phyloP scores from a whole-genome alignment of 441 rosid species.

The Eutrema salsugineum region DNA sequence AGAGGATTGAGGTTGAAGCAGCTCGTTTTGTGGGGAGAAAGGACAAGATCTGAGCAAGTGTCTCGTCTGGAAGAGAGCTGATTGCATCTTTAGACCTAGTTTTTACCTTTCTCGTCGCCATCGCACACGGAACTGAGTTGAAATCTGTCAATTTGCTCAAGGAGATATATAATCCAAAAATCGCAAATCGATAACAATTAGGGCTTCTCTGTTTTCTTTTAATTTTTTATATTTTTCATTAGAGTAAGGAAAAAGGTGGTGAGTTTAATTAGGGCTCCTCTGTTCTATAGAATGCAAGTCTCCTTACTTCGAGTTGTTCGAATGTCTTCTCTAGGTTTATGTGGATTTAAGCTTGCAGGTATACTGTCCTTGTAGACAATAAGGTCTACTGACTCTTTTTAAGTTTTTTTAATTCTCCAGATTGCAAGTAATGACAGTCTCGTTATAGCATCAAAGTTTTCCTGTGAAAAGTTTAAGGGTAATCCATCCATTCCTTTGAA shows the following conservation, averaged over 20 bases:
- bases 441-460: background rate
- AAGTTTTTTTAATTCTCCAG: background rate
- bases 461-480: slow-evolving; percentile 18
- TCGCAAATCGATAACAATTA: no score
- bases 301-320: background rate
- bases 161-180: background rate
- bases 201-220: no score
- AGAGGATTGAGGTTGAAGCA: background rate
- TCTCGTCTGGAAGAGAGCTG: slow-evolving; percentile 1
- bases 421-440: slow-evolving; percentile 6
- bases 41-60: background rate
- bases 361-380: background rate
- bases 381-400: slow-evolving; percentile 5
- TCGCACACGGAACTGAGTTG: no score
- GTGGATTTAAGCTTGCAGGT: background rate
- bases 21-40: background rate
- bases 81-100: background rate
- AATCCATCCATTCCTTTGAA: slow-evolving; percentile 7
- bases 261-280: no score
- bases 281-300: background rate
- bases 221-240: no score
- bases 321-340: background rate
- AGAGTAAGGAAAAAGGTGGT: no score
- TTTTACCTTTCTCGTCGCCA: background rate
- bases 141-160: no score